Percentiles rank a stretch among this genome's conserved stretches.
Evolutionary conservation across 768 basidiomycete genomes (phyloP).

Genomic region (Pisolithus sp.): DNA sequence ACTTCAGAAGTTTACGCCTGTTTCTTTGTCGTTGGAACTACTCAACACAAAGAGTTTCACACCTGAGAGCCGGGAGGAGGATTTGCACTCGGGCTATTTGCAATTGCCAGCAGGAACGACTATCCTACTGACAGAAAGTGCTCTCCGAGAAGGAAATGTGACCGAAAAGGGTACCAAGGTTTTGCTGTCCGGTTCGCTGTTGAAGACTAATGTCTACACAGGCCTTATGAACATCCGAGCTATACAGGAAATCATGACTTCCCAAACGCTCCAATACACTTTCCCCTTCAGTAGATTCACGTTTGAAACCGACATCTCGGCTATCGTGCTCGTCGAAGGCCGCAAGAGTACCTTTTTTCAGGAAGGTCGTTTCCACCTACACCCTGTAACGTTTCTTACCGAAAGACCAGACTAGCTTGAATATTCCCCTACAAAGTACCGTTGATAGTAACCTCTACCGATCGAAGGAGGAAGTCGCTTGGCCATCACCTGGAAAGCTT

Average conservation of each 20-base stretch:
- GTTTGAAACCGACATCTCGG: constrained; percentile 70
- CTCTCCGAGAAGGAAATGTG: constrained; percentile 62
- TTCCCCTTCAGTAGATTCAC: constrained; percentile 72
- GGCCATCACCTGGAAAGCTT: constrained; percentile 45
- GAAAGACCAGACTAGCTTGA: constrained; percentile 49
- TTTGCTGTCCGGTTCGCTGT: background rate
- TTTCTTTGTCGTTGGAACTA: constrained; percentile 57
- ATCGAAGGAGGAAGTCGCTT: constrained; percentile 31
- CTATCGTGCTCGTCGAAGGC: constrained; percentile 57
- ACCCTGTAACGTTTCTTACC: background rate
- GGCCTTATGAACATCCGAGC: background rate
- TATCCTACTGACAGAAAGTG: constrained; percentile 59
- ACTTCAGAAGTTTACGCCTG: constrained; percentile 46
- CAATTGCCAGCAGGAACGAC: constrained; percentile 62
- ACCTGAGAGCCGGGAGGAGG: constrained; percentile 65
- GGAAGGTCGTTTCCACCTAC: constrained; percentile 33
- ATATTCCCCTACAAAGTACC: constrained; percentile 41
- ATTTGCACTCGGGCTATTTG: constrained; percentile 67
- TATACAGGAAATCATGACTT: constrained; percentile 51
- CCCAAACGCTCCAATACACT: constrained; percentile 63
- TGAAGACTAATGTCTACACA: background rate
- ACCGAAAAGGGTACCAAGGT: constrained; percentile 37
- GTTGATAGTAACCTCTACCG: constrained; percentile 42
- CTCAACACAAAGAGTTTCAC: constrained; percentile 54
- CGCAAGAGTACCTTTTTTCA: constrained; percentile 67